These are phyloP conservation scores for Scytalidium lignicola DNA, from an alignment of 2,329 filamentous ascomycete species.

Conservation along the genomic window DNA sequence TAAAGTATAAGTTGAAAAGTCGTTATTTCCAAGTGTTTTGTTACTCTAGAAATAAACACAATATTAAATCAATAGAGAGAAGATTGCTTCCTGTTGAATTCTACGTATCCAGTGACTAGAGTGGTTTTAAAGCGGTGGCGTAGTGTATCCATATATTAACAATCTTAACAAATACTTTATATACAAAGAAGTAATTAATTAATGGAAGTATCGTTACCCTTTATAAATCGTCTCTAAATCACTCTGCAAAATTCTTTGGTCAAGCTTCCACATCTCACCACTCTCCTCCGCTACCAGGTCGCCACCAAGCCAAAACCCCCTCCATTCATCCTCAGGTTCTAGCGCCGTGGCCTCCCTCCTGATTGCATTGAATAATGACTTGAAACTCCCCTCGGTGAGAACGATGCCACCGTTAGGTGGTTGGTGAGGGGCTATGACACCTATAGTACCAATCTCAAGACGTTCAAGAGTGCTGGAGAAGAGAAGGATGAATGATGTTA, in stretches of 20 bases:
- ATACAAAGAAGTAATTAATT: neutral
- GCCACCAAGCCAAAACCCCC: neutral
- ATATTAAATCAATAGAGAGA: too few relatives aligned
- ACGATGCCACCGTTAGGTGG: slow-evolving; percentile 38
- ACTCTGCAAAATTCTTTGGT: neutral
- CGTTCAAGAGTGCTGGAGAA: slow-evolving; percentile 35
- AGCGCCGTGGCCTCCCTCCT: slow-evolving; percentile 26
- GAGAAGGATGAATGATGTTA: slow-evolving; percentile 36
- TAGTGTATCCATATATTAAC: too few relatives aligned
- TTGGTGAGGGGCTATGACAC: slow-evolving; percentile 34
- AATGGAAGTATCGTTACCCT: too few relatives aligned
- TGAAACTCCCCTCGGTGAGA: slow-evolving; percentile 39
- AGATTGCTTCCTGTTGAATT: too few relatives aligned
- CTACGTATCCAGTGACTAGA: too few relatives aligned
- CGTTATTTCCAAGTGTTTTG: too few relatives aligned
- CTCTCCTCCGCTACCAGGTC: slow-evolving; percentile 1
- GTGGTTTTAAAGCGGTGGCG: too few relatives aligned
- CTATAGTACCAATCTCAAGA: slow-evolving; percentile 40
- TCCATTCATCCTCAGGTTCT: neutral
- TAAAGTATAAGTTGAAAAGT: too few relatives aligned
- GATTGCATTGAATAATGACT: slow-evolving; percentile 37
- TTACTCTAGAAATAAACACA: too few relatives aligned
- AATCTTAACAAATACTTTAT: too few relatives aligned
- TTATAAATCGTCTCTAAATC: neutral
- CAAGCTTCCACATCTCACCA: neutral